phyloP scores from a whole-genome alignment of 768 basidiomycete genomes.

The Candolleomyces efflorescens region DNA sequence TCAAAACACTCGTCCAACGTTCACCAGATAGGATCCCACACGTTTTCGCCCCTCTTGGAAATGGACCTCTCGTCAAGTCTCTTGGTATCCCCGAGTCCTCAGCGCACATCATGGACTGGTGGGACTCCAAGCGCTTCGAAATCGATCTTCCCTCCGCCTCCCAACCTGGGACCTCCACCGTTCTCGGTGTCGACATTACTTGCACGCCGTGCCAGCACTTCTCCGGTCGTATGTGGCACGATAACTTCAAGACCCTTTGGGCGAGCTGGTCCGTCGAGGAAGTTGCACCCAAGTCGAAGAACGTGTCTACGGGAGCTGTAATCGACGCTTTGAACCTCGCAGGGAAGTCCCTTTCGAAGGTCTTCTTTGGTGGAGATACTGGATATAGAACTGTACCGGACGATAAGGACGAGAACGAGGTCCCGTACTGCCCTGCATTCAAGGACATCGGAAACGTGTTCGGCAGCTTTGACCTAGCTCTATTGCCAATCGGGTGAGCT shows the following conservation, averaged over 20 bases:
- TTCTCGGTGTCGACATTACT: slow-evolving; percentile 40
- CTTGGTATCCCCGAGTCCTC: slow-evolving; percentile 35
- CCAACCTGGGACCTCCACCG: neutral
- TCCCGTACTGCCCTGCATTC: slow-evolving; percentile 68
- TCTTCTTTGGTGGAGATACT: slow-evolving; percentile 71
- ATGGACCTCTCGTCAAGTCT: slow-evolving; percentile 34
- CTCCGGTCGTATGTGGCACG: slow-evolving; percentile 43
- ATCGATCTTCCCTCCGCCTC: slow-evolving; percentile 12
- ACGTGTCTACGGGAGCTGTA: slow-evolving; percentile 1
- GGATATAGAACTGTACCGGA: slow-evolving; percentile 48
- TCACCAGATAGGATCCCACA: slow-evolving; percentile 28
- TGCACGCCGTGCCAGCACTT: slow-evolving; percentile 67
- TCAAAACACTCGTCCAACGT: slow-evolving; percentile 31
- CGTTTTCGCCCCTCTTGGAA: slow-evolving; percentile 58
- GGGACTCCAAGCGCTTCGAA: slow-evolving; percentile 42
- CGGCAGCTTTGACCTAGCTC: slow-evolving; percentile 61
- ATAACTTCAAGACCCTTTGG: slow-evolving; percentile 60
- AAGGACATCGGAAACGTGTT: slow-evolving; percentile 61
- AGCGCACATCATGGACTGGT: slow-evolving; percentile 62
- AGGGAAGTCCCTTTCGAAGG: slow-evolving; percentile 24
- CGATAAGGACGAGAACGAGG: slow-evolving; percentile 44
- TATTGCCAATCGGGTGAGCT: slow-evolving; percentile 62
- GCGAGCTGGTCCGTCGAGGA: slow-evolving; percentile 60
- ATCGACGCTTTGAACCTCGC: neutral
- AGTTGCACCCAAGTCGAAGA: neutral